Evolutionary conservation across 805 yeast species (phyloP).

Genomic region (Lipomyces yamanashiensis): DNA sequence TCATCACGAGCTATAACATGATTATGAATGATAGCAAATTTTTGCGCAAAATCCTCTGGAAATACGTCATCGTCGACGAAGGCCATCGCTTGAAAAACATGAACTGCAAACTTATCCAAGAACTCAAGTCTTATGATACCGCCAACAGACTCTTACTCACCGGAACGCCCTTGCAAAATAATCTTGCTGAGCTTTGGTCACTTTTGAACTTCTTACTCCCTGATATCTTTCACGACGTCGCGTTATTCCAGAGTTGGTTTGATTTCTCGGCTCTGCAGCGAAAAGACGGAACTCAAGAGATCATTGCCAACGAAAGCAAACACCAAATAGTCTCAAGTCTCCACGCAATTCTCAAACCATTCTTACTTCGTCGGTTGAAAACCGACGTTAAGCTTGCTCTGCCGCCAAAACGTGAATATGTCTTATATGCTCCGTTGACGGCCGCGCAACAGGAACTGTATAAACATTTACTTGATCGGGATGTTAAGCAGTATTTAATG

Average conservation of each 20-base stretch:
- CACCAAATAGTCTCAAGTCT: slow-evolving; percentile 70
- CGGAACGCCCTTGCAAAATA: slow-evolving; percentile 97
- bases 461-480: slow-evolving; percentile 50
- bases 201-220: slow-evolving; percentile 88
- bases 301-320: slow-evolving; percentile 63
- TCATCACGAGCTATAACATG: slow-evolving; percentile 83
- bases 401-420: slow-evolving; percentile 90
- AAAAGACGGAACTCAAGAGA: slow-evolving; percentile 52
- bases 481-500: slow-evolving; percentile 44
- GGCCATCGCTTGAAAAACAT: slow-evolving; percentile 91
- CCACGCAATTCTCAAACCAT: slow-evolving; percentile 88
- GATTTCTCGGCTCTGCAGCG: slow-evolving; percentile 58
- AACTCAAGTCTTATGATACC: slow-evolving; percentile 58
- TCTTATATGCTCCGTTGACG: slow-evolving; percentile 73
- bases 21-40: slow-evolving; percentile 65
- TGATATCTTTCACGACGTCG: slow-evolving; percentile 88
- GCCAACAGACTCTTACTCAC: slow-evolving; percentile 79
- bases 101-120: slow-evolving; percentile 73
- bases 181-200: slow-evolving; percentile 89
- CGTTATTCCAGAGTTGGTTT: slow-evolving; percentile 91
- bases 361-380: slow-evolving; percentile 80
- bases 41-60: slow-evolving; percentile 67
- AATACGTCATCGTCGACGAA: slow-evolving; percentile 87
- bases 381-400: slow-evolving; percentile 67
- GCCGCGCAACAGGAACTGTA: slow-evolving; percentile 68